A percentile compares a stretch with the other conserved stretches of the same genome.
phyloP scores from a whole-genome alignment of 306 rosid genomes.

The Begonia masoniana region DNA sequence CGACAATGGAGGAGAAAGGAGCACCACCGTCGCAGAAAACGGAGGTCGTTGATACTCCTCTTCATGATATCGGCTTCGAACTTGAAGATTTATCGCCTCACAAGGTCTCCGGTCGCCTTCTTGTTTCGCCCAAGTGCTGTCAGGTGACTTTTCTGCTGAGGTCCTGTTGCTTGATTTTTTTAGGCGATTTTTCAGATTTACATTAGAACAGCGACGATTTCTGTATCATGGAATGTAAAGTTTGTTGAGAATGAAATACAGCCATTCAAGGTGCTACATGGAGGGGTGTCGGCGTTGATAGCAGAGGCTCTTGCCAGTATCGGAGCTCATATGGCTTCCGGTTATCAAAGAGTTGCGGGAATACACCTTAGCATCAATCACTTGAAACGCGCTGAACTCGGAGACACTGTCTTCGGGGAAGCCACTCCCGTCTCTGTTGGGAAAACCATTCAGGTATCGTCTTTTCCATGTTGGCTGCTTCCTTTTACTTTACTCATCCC shows the following conservation, averaged over 20 bases:
- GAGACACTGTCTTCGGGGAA: constrained; percentile 57
- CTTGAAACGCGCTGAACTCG: constrained; percentile 51
- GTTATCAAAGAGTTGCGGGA: constrained; percentile 75
- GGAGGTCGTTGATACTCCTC: constrained; percentile 38
- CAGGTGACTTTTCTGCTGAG: constrained; percentile 31
- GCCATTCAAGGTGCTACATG: constrained; percentile 97
- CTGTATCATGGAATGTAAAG: too few relatives aligned
- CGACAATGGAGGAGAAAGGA: neutral
- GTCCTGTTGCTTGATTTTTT: neutral
- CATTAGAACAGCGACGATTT: neutral
- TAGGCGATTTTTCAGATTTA: neutral
- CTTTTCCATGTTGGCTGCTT: neutral
- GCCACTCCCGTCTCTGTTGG: constrained; percentile 61
- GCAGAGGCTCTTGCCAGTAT: constrained; percentile 70
- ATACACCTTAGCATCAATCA: constrained; percentile 80
- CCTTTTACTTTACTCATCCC: neutral
- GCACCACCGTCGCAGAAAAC: constrained; percentile 15
- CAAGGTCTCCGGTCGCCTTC: constrained; percentile 55
- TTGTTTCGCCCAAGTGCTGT: constrained; percentile 44
- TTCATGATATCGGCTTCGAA: constrained; percentile 51
- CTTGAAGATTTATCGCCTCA: constrained; percentile 34
- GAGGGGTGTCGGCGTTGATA: constrained; percentile 89
- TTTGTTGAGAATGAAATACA: constrained; percentile 3
- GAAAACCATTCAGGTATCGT: constrained; percentile 53
- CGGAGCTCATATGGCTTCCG: constrained; percentile 65